Percentiles rank a stretch among this genome's conserved stretches.
Conservation (phyloP, 139 green algal species). For the Auxenochlorella protothecoides region DNA sequence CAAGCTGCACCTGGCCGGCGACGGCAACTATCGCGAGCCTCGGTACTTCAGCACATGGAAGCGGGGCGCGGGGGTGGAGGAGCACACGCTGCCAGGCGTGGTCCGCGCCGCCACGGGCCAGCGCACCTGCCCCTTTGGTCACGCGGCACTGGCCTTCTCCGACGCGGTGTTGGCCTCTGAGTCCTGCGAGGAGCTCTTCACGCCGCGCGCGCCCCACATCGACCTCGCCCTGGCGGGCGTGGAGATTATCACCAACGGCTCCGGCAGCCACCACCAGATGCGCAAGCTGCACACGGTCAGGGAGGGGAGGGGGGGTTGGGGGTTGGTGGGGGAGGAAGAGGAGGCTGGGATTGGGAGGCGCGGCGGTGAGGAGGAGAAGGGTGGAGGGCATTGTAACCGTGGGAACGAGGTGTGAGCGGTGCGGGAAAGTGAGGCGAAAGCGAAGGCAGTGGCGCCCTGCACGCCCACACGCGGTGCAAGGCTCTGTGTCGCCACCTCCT, state of each 20-base stretch:
- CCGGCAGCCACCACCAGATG: constrained; percentile 86
- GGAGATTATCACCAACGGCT: constrained; percentile 92
- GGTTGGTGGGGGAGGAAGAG: too few species aligned
- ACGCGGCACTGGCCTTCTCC: constrained; percentile 53
- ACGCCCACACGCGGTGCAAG: background rate
- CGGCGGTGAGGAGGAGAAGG: too few species aligned
- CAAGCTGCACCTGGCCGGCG: constrained; percentile 88
- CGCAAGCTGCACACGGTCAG: constrained; percentile 18
- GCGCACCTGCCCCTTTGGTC: constrained; percentile 67
- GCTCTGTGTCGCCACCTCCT: too few species aligned
- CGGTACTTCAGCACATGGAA: constrained; percentile 86
- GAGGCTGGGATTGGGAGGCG: too few species aligned
- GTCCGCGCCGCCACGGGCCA: constrained; percentile 53
- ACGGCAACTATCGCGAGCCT: constrained; percentile 94
- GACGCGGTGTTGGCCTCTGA: constrained; percentile 70
- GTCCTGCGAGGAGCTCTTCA: constrained; percentile 98
- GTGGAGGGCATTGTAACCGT: too few species aligned
- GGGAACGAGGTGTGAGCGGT: constrained; percentile 4
- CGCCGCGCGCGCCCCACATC: constrained; percentile 64
- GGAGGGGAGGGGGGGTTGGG: too few species aligned
- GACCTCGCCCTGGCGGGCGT: constrained; percentile 67
- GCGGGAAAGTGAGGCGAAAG: background rate
- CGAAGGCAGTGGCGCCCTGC: constrained; percentile 5
- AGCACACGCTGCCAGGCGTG: constrained; percentile 49
- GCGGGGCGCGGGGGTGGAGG: constrained; percentile 47